A percentile compares a stretch with the other conserved stretches of the same genome.
phyloP scores from a whole-genome alignment of 352 stramenopile species.

The Phytophthora cactorum region DNA sequence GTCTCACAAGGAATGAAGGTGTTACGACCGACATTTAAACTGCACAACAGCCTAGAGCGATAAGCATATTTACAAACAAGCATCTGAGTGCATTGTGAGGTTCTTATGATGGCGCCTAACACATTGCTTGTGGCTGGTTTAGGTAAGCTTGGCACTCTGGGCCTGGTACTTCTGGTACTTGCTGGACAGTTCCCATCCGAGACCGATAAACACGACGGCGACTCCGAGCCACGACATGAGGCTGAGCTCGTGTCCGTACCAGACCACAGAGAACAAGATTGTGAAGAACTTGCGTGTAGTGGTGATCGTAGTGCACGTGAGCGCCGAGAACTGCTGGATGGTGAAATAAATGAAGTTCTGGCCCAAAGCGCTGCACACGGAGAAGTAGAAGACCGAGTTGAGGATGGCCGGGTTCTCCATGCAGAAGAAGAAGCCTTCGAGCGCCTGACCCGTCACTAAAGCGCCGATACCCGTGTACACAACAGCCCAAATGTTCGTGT shows the following conservation, averaged over 20 bases:
- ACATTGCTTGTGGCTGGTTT: constrained; percentile 13
- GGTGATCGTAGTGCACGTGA: constrained; percentile 99
- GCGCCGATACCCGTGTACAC: constrained; percentile 83
- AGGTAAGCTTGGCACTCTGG: constrained; percentile 50
- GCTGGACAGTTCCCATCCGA: constrained; percentile 84
- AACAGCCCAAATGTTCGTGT: constrained; percentile 91
- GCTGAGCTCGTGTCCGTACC: constrained; percentile 95
- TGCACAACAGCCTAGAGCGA: constrained; percentile 16
- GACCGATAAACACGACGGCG: constrained; percentile 91
- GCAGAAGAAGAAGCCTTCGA: constrained; percentile 80
- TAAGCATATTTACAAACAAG: constrained; percentile 17
- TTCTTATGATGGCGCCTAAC: constrained; percentile 32
- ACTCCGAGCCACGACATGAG: constrained; percentile 92
- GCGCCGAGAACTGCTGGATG: constrained; percentile 97
- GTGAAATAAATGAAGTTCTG: constrained; percentile 99
- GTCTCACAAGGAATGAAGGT: not conserved
- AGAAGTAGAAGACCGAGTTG: constrained; percentile 93
- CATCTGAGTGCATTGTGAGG: constrained; percentile 26
- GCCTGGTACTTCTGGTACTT: constrained; percentile 89
- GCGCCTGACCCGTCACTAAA: constrained; percentile 76
- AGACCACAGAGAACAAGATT: constrained; percentile 97
- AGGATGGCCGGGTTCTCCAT: constrained; percentile 85
- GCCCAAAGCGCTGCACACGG: constrained; percentile 94
- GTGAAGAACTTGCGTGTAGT: constrained; percentile 99
- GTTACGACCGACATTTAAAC: not conserved